A percentile compares a stretch with the other conserved stretches of the same genome.
Evolutionary conservation across 129 eudicot species (phyloP).

Genomic region (Centella asiatica): DNA sequence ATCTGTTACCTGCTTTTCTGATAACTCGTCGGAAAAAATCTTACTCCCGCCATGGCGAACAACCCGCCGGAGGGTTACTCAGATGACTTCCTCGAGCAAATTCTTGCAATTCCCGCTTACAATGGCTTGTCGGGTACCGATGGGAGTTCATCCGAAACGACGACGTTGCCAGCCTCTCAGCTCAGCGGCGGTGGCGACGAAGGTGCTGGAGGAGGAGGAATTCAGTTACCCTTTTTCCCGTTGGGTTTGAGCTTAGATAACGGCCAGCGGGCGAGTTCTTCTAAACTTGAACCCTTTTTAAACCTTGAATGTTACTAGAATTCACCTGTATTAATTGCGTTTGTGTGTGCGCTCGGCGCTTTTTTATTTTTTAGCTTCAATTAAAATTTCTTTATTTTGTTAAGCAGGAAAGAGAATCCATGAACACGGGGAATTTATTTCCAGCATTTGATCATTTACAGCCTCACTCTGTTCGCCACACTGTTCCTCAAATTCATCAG

Average conservation of each 20-base stretch:
- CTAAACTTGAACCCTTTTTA: conserved; percentile 2
- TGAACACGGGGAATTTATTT: conserved; percentile 60
- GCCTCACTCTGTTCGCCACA: conserved; percentile 53
- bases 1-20: conserved; percentile 11
- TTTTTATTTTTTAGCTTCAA: neutral
- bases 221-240: conserved; percentile 46
- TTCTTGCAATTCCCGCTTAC: conserved; percentile 62
- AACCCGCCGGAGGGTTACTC: conserved; percentile 67
- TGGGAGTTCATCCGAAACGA: conserved; percentile 33
- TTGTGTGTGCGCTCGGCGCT: neutral
- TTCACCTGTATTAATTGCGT: neutral
- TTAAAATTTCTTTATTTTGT: conserved; percentile 1
- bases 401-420: conserved; percentile 63
- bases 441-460: conserved; percentile 66
- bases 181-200: conserved; percentile 20
- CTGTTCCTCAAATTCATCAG: conserved; percentile 62
- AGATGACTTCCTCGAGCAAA: conserved; percentile 83
- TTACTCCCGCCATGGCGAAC: conserved; percentile 45
- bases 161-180: conserved; percentile 26
- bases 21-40: conserved; percentile 2
- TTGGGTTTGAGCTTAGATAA: conserved; percentile 67
- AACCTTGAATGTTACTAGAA: neutral
- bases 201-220: conserved; percentile 4
- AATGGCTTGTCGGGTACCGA: conserved; percentile 30
- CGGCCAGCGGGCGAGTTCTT: conserved; percentile 40